Base-by-base conservation (phyloP, 1,284 basidiomycete genomes). In the Peniophora sp. region DNA sequence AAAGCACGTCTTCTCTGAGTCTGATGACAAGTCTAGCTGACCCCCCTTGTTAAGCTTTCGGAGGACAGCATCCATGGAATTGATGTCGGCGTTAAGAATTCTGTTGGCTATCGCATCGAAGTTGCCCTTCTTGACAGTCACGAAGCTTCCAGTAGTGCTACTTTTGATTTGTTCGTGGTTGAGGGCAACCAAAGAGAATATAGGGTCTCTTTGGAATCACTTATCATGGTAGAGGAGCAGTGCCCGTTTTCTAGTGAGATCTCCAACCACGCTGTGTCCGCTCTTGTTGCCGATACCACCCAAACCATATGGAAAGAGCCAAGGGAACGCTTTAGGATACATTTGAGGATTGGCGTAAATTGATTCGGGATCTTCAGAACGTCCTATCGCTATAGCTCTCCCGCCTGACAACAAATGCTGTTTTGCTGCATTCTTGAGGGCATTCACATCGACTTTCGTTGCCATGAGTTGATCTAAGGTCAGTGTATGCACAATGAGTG, bases 131-230 rank as follows among this genome's bases (percentile, higher is more conserved):
- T 41, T 41, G 16, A 22, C 39, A n/a, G 39, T 41, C 6, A 41
- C 20, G 20, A 41, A 69, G 3, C 66, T 62, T 3, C 58, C 61
- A 3, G 51, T 56, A 2, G 57, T 56, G 20, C 53, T 53, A 0
- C 52, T 38, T 45, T 63, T 68, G 1, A 73, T 64, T 53, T 73
- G 71, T 35, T 67, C 54, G 52, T 73, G 66, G 55, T 67, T 71
- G 36, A 73, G 70, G 0, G 65, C 67, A 19, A 72, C 57, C 23
- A 73, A 23, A 0, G 65, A 58, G 57, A 72, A 73, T 14, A 58
- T 41, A 6, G 39, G n/a, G 8, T 41, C 39, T 41, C 6, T 41
- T 22, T 41, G 39, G 16, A 41, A 41, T 5, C 39, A n/a, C 39
- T 41, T 41, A 16, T 41, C 39, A 22, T 41, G 20, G 20, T 41